Percentiles rank a stretch among this genome's conserved stretches.
phyloP scores from a whole-genome alignment of 1,139 yeast species.

The Scheffersomyces lignicola region DNA sequence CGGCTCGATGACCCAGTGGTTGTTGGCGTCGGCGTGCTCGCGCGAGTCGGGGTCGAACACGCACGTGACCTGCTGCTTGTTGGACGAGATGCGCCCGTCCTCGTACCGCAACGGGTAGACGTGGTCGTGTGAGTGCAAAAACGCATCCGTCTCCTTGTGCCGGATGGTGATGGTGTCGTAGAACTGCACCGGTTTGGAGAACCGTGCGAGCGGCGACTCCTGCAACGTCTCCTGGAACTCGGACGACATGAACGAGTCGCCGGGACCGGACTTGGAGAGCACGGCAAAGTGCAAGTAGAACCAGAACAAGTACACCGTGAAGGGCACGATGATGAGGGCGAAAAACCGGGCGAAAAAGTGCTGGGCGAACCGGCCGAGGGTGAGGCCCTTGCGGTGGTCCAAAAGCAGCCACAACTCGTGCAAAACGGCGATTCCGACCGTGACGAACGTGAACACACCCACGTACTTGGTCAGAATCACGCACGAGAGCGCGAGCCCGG shows the following conservation, averaged over 20 bases:
- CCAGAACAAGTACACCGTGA: constrained; percentile 84
- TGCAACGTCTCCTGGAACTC: constrained; percentile 90
- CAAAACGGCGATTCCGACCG: constrained; percentile 82
- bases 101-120: constrained; percentile 88
- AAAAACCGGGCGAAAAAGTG: constrained; percentile 80
- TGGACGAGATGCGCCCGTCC: constrained; percentile 93
- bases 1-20: constrained; percentile 88
- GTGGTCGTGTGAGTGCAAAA: constrained; percentile 76
- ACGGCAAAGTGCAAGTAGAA: constrained; percentile 87
- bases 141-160: constrained; percentile 74
- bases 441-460: constrained; percentile 86
- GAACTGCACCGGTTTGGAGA: constrained; percentile 71
- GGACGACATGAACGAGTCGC: constrained; percentile 89
- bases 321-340: constrained; percentile 77
- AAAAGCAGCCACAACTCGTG: constrained; percentile 86
- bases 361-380: constrained; percentile 55
- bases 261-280: constrained; percentile 87
- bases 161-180: constrained; percentile 73
- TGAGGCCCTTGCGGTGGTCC: constrained; percentile 69
- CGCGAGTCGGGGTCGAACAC: constrained; percentile 46
- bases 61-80: constrained; percentile 93
- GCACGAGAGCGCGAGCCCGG: constrained; percentile 85
- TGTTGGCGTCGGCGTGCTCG: constrained; percentile 52
- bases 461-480: constrained; percentile 95
- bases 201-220: constrained; percentile 75